phyloP scores from a whole-genome alignment of 208 protist genomes.

The Trypanosoma melophagium region DNA sequence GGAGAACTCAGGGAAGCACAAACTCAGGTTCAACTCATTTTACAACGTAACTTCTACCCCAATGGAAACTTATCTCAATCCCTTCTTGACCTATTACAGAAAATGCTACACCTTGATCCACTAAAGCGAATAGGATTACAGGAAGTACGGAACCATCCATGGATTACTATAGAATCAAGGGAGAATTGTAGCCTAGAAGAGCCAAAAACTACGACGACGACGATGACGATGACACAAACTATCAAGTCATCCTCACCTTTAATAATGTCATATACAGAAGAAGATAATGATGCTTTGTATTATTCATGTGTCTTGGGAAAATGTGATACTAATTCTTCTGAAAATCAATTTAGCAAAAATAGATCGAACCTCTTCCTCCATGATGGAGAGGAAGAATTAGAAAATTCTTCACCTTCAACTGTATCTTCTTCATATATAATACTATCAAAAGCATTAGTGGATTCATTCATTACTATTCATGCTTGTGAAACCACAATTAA shows the following conservation, averaged over 20 bases:
- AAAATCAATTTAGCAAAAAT: background rate
- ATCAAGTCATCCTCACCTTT: too few species aligned
- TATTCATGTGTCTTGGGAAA: background rate
- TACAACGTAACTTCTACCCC: background rate
- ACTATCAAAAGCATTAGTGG: background rate
- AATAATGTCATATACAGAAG: too few species aligned
- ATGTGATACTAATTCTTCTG: background rate
- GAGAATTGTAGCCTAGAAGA: too few species aligned
- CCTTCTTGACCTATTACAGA: conserved; percentile 1
- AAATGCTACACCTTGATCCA: conserved; percentile 8
- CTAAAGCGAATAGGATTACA: conserved; percentile 1
- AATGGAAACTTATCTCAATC: background rate
- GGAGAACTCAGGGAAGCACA: conserved; percentile 2
- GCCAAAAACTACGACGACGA: too few species aligned
- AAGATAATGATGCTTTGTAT: background rate
- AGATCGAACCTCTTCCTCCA: background rate
- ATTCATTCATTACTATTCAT: background rate
- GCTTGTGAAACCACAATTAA: background rate
- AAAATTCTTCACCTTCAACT: background rate
- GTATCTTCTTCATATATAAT: background rate
- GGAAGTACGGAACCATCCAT: conserved; percentile 9
- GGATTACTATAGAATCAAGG: background rate
- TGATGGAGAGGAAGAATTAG: background rate
- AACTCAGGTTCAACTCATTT: background rate
- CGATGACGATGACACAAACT: too few species aligned